Evolutionary conservation across 1,284 basidiomycete species (phyloP).

Genomic region (Malassezia japonica): DNA sequence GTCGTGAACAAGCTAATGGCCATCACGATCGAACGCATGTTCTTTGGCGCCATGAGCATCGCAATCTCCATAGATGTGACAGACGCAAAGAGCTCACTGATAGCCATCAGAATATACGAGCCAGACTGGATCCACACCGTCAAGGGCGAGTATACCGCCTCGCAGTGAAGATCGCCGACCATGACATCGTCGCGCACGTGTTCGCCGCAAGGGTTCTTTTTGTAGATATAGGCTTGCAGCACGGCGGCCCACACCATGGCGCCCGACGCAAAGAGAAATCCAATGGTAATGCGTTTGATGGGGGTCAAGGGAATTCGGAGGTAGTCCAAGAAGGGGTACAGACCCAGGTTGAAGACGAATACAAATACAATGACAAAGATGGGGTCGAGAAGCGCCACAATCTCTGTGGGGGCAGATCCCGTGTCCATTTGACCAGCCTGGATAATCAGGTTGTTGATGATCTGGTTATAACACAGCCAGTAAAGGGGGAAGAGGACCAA

Average conservation of each 20-base stretch:
- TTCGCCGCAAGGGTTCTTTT: slow-evolving; percentile 54
- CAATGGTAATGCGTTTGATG: slow-evolving; percentile 58
- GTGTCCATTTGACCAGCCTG: slow-evolving; percentile 53
- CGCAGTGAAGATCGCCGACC: slow-evolving; percentile 20
- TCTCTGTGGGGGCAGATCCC: slow-evolving; percentile 65
- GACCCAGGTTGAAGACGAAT: slow-evolving; percentile 52
- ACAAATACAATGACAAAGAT: slow-evolving; percentile 52
- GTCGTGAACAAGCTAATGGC: slow-evolving; percentile 58
- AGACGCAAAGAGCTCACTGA: slow-evolving; percentile 65
- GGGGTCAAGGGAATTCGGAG: slow-evolving; percentile 58
- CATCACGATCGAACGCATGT: slow-evolving; percentile 50
- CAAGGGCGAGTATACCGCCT: slow-evolving; percentile 17
- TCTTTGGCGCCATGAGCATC: slow-evolving; percentile 58
- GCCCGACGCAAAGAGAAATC: slow-evolving; percentile 55
- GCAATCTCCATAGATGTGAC: slow-evolving; percentile 73
- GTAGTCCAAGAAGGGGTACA: slow-evolving; percentile 65
- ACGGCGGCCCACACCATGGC: slow-evolving; percentile 60
- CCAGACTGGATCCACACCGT: slow-evolving; percentile 50
- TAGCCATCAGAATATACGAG: slow-evolving; percentile 50
- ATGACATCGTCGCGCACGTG: slow-evolving; percentile 47
- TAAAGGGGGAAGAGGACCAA: slow-evolving; percentile 62
- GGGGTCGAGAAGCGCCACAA: slow-evolving; percentile 70
- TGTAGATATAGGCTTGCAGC: slow-evolving; percentile 54
- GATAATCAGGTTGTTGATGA: slow-evolving; percentile 61
- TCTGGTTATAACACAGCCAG: slow-evolving; percentile 51